Base-by-base conservation (phyloP, 2,329 filamentous ascomycete genomes). In the Calonectria naviculata region DNA sequence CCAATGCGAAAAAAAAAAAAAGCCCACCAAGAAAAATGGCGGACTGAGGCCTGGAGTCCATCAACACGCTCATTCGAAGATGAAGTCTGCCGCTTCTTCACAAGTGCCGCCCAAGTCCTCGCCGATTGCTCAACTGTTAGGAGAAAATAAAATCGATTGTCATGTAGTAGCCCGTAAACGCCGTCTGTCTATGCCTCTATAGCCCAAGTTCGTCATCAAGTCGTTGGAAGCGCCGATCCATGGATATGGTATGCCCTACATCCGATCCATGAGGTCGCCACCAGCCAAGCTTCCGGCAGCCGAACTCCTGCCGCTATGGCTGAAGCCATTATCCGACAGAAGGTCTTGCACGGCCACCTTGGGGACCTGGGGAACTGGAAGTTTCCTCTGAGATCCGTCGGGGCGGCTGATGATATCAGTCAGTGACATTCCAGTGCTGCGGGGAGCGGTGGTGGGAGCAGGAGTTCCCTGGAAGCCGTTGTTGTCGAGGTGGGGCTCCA, bases 341-440 rank as follows among this genome's bases (percentile, higher is more conserved):
- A 98, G 88, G 78, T 98, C 96, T 78, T 96, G 93, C 6, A 97
- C 93, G 2, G 93, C 93, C 49, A 97, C 93, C 83, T 97, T 97
- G 67, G 95, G 94, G n/a, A 95, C 90, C 84, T 96, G 94, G 7
- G 95, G 95, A 19, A 98, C 94, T 0, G 96, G 96, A 21, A 98
- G 87, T 84, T 98, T 98, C 78, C 96, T 89, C 84, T 97, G 94
- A 28, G 93, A 93, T 42, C 95, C 95, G 74, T 98, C 95, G 1
- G 95, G 90, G 76, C 93, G 93, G 80, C 93, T 95, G 86, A 98
- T 97, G 80, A 98, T 98, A 82, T 98, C 96, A 70, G 92, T 94
- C 78, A 98, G 92, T 44, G 94, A 93, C 69, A 97, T 90, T 46
- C 95, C 95, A 67, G 88, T 90, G 76, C 89, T 86, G 67, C 87